Base-by-base conservation (phyloP, 179 eudicot genomes). In the Nepenthes alata region DNA sequence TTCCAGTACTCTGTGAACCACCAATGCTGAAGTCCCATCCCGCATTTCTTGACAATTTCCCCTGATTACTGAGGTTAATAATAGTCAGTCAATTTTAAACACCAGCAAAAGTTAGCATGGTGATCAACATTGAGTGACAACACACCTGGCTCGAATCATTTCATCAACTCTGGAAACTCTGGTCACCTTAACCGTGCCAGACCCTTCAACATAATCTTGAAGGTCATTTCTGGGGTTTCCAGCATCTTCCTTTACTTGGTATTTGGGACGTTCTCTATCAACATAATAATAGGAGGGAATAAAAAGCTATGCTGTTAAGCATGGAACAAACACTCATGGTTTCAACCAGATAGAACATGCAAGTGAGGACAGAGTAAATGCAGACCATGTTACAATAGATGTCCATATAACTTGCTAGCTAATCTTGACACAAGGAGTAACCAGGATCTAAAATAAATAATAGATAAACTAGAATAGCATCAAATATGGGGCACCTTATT, bases 21-120 rank as follows among this genome's bases (percentile, higher is more conserved):
- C 90, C 86, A 68, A 83, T 78, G 75, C 93, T 88, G 81, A 88
- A 88, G 72, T 88, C 96, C 96, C 96, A 88, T 67, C 88, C 96
- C 37, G 86, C 74, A 74, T 79, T 78, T 72, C 76, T 81, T 44
- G 75, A 66, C 38, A 79, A 71, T 71, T 67, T 81, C 52, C 79
- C 85, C 73, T 85, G 95, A 81, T 67, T 79, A 75, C 86, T 80
- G 81, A 66, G 63, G 62, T 47, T 57, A 59, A 57, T 37, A 55
- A 62, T 59, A 60, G 73, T 77, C 69, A 81, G 75, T 57, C 67
- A 70, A 69, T 47, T 35, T 51, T 57, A 57, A 11, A 64, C 14
- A 69, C 41, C 59, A 52, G 60, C 60, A 37, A 34, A 47, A 51
- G 44, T 35, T 59, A 57, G 55, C 37, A 45, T 51, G 39, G 34